Base-by-base conservation (phyloP, 2,329 filamentous ascomycete species). In the Cercospora sp. region DNA sequence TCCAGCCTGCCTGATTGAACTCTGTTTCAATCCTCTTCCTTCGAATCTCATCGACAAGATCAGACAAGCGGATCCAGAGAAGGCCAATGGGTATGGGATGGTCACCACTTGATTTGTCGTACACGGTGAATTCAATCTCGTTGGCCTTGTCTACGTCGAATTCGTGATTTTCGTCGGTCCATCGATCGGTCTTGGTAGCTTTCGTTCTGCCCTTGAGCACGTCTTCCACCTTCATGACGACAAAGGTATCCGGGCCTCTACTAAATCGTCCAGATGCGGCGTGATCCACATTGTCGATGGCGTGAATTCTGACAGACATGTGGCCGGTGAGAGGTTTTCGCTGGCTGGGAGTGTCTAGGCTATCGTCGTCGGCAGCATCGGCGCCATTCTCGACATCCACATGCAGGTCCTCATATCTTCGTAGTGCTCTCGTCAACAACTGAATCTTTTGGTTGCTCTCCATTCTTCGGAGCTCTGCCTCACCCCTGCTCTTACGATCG, bases 381-480 rank as follows among this genome's bases (percentile, higher is more conserved):
- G 75, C 75, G 18, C 72, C 73, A 63, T 75, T 74, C 64, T 77
- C 75, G 76, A 96, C 91, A 77, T 97, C 94, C 69, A 99, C 93
- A 77, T 99, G 94, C 64, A 99, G 86, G 80, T 98, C 95, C 79
- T 97, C 94, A 76, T 99, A 99, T 86, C 94, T 87, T 82, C 97
- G 96, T 77, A 99, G 85, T 60, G 95, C 94, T 82, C 98, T 94
- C 82, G 96, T 97, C 72, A 99, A 84, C 71, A 99, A 86, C 75
- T 97, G 90, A 60, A 99, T 97, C 83, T 99, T 99, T 80, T 98
- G 94, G 79, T 94, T 97, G 82, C 94, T 98, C 82, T 99, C 95
- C 69, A 96, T 90, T 67, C 91, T 88, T 77, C 93, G 89, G 60
- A 90, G 92, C 75, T 96, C 93, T 51, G 95, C 95, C 80, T 99